Conservation (phyloP, 2,329 filamentous ascomycete genomes). For the Amylocarpus encephaloides region DNA sequence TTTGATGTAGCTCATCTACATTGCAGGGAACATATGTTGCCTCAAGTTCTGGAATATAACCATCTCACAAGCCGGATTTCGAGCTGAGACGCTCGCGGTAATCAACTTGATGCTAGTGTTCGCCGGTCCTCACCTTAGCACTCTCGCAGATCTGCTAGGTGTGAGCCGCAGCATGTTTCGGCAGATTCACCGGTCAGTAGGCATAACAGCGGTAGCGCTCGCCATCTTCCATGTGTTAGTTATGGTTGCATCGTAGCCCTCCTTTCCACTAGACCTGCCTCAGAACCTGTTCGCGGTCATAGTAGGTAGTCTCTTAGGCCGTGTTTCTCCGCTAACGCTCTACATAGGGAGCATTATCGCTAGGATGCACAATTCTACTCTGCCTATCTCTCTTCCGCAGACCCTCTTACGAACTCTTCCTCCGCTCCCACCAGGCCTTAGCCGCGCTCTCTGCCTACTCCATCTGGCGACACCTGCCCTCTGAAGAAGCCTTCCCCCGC, state of each 20-base stretch:
- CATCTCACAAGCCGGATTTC: constrained; percentile 26
- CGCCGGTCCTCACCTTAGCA: constrained; percentile 17
- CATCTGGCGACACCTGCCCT: neutral
- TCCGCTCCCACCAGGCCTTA: constrained; percentile 13
- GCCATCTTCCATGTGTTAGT: constrained; percentile 17
- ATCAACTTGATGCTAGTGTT: constrained; percentile 21
- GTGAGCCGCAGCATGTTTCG: constrained; percentile 16
- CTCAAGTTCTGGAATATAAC: constrained; percentile 9
- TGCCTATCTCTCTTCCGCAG: constrained; percentile 10
- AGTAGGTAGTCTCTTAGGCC: constrained; percentile 9
- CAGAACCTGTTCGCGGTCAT: constrained; percentile 12
- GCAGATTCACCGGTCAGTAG: constrained; percentile 17
- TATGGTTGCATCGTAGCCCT: neutral
- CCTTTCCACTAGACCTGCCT: constrained; percentile 10
- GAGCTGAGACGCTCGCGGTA: constrained; percentile 13
- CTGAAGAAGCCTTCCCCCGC: neutral
- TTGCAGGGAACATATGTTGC: constrained; percentile 12
- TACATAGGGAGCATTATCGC: constrained; percentile 15
- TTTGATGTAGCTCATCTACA: constrained; percentile 12
- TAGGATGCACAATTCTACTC: constrained; percentile 14
- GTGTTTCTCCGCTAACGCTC: constrained; percentile 9
- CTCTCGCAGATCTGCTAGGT: constrained; percentile 22
- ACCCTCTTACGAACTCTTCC: constrained; percentile 18
- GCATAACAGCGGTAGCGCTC: constrained; percentile 17
- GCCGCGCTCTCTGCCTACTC: neutral